phyloP scores from a whole-genome alignment of 768 basidiomycete species.

The Naganishia kalamii region DNA sequence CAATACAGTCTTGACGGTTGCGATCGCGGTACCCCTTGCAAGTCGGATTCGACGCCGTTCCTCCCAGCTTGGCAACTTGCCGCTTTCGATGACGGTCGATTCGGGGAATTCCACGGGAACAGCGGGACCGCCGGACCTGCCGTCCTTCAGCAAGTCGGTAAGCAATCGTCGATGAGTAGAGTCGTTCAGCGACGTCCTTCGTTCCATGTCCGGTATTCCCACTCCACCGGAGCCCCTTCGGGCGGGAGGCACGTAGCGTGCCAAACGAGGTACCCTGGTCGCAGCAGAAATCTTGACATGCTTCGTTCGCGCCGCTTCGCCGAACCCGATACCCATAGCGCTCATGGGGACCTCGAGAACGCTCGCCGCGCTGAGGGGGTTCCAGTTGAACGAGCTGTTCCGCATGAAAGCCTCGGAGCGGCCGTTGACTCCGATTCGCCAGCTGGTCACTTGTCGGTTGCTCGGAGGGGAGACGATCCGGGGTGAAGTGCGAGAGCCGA shows the following conservation, averaged over 20 bases:
- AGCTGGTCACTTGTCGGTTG: background rate
- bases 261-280: background rate
- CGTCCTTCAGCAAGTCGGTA: background rate
- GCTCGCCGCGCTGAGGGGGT: background rate
- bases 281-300: background rate
- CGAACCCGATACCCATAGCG: slow-evolving; percentile 7
- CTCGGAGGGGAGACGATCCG: background rate
- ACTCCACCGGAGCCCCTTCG: background rate
- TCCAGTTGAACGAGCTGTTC: background rate
- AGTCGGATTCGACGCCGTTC: background rate
- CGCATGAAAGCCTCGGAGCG: background rate
- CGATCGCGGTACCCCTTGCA: slow-evolving; percentile 17
- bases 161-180: slow-evolving; percentile 9
- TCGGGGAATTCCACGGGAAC: slow-evolving; percentile 3
- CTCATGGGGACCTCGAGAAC: slow-evolving; percentile 4
- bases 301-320: background rate
- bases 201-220: background rate
- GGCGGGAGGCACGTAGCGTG: background rate
- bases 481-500: background rate
- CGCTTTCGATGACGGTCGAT: background rate
- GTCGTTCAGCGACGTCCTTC: slow-evolving; percentile 5
- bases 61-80: background rate
- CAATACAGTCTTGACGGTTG: slow-evolving; percentile 4
- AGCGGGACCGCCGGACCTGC: background rate
- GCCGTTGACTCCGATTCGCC: background rate